These are phyloP conservation scores for Spathaspora hagerdaliae DNA, from an alignment of 805 yeast genomes.

Conservation along the genomic window DNA sequence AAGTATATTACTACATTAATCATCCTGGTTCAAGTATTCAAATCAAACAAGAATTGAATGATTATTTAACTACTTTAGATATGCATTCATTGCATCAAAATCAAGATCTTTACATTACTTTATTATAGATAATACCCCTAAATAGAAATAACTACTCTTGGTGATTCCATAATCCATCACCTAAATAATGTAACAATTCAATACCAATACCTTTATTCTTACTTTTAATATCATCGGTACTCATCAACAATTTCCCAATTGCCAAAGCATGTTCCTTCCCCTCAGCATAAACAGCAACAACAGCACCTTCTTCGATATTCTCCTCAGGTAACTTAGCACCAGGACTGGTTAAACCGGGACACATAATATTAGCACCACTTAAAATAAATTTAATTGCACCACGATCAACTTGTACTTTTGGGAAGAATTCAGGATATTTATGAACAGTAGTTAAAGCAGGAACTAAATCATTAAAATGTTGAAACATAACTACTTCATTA, in stretches of 20 bases:
- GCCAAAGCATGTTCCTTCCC: conserved; percentile 91
- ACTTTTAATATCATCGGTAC: conserved; percentile 80
- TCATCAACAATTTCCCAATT: conserved; percentile 81
- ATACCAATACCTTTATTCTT: conserved; percentile 87
- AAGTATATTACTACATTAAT: conserved; percentile 21
- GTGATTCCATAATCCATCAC: conserved; percentile 84
- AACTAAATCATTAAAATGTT: conserved; percentile 65
- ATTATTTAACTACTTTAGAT: conserved; percentile 25
- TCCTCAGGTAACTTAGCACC: conserved; percentile 83
- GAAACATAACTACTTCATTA: conserved; percentile 70
- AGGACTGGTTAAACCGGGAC: conserved; percentile 86
- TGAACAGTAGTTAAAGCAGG: conserved; percentile 77
- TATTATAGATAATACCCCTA: conserved; percentile 1
- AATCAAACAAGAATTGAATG: conserved; percentile 19
- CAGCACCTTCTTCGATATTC: conserved; percentile 58
- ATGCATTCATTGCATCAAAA: conserved; percentile 13
- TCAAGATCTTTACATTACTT: conserved; percentile 16
- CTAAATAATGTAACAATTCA: conserved; percentile 76
- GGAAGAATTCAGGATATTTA: conserved; percentile 78
- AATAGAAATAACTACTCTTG: conserved; percentile 31
- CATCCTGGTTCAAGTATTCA: background rate
- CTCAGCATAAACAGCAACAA: conserved; percentile 84
- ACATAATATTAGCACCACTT: conserved; percentile 97
- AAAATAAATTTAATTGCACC: conserved; percentile 94
- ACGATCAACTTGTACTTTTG: conserved; percentile 84